Evolutionary conservation across 768 basidiomycete genomes (phyloP).

Genomic region (Tulasnella sp.): DNA sequence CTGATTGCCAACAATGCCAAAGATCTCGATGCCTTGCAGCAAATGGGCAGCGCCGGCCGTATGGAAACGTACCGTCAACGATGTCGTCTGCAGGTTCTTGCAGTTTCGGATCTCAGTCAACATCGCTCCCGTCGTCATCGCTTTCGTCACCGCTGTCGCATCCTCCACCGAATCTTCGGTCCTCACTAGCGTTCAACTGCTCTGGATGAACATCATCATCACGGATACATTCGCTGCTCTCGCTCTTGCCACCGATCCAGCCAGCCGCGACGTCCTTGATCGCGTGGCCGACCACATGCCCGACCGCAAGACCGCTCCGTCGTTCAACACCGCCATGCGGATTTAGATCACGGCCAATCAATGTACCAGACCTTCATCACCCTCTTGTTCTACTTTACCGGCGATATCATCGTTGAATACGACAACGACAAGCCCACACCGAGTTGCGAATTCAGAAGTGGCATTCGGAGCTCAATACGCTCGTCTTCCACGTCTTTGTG

Average conservation of each 20-base stretch:
- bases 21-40: conserved; percentile 52
- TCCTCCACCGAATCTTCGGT: conserved; percentile 70
- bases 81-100: conserved; percentile 93
- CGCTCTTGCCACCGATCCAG: conserved; percentile 94
- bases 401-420: conserved; percentile 59
- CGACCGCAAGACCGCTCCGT: conserved; percentile 77
- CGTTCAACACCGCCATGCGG: conserved; percentile 92
- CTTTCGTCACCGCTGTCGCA: conserved; percentile 82
- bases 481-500: conserved; percentile 98
- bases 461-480: conserved; percentile 56
- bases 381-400: conserved; percentile 84
- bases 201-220: conserved; percentile 99
- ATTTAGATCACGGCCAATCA: conserved; percentile 93
- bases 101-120: conserved; percentile 95
- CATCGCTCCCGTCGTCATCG: conserved; percentile 90
- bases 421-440: conserved; percentile 26
- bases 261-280: conserved; percentile 69
- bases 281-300: too few species aligned
- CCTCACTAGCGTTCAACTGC: conserved; percentile 89
- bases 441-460: conserved; percentile 33
- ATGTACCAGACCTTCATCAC: conserved; percentile 75
- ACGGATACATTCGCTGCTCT: conserved; percentile 99
- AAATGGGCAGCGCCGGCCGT: conserved; percentile 75
- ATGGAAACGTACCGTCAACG: conserved; percentile 99
- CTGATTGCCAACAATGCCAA: conserved; percentile 75